Conservation (phyloP, 2,329 filamentous ascomycete species). For the Colletotrichum sp. region DNA sequence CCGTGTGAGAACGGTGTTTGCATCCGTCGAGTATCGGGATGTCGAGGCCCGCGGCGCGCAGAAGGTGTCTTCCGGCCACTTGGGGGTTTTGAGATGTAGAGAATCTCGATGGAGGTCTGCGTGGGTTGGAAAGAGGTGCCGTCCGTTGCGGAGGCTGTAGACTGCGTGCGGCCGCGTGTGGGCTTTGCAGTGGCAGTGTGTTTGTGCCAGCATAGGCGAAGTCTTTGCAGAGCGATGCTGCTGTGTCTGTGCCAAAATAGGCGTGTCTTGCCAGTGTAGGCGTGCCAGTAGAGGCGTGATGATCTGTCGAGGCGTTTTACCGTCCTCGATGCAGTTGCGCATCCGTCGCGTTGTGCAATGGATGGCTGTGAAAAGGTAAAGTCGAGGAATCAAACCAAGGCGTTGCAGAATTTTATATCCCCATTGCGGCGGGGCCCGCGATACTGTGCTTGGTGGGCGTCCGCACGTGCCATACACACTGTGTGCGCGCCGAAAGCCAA, state of each 20-base stretch:
- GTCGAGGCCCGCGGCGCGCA: background rate
- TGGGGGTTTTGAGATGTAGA: background rate
- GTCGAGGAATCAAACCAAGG: background rate
- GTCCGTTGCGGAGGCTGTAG: background rate
- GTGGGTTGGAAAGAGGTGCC: background rate
- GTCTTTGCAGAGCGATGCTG: background rate
- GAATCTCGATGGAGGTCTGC: background rate
- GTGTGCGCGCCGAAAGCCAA: conserved; percentile 3
- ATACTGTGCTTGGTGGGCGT: background rate
- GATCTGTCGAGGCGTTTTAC: background rate
- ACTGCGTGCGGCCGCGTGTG: background rate
- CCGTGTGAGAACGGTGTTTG: background rate
- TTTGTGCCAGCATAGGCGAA: background rate
- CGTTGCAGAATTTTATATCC: background rate
- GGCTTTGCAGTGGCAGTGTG: background rate
- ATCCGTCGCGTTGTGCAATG: background rate
- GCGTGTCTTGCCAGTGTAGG: background rate
- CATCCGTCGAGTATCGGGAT: background rate
- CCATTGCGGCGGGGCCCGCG: background rate
- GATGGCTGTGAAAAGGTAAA: background rate
- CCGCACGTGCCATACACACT: background rate
- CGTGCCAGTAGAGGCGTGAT: background rate
- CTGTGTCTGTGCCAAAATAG: background rate
- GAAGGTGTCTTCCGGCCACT: background rate
- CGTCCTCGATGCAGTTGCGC: background rate